A percentile compares a stretch with the other conserved stretches of the same genome.
Evolutionary conservation across 2,329 filamentous ascomycete genomes (phyloP).

Genomic region (Phaeosphaeria sp.): DNA sequence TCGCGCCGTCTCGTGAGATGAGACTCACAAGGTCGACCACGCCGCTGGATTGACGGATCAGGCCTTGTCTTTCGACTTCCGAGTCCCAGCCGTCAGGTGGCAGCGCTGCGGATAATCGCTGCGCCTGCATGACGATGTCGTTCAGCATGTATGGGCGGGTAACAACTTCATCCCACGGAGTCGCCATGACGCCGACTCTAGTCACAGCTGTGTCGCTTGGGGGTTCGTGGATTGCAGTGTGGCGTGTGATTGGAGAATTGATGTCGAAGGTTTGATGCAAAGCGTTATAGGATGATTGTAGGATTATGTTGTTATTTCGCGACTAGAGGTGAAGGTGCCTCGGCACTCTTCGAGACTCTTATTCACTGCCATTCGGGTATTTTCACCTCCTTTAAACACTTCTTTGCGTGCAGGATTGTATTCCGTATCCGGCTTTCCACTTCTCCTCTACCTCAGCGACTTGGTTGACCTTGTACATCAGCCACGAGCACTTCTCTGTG

Average conservation of each 20-base stretch:
- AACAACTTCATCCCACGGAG: not conserved
- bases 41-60: conserved; percentile 14
- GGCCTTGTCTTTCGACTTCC: not conserved
- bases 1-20: not conserved
- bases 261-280: not conserved
- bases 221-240: not conserved
- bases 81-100: conserved; percentile 23
- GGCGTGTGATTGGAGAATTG: not conserved
- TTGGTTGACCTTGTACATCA: not conserved
- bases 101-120: conserved; percentile 18
- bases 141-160: conserved; percentile 22
- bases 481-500: not conserved
- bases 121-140: conserved; percentile 16
- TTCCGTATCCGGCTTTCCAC: too few relatives aligned
- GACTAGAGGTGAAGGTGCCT: not conserved
- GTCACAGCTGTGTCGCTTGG: not conserved
- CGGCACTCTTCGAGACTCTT: not conserved
- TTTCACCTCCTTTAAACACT: not conserved
- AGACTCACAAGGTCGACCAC: conserved; percentile 10
- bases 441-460: not conserved
- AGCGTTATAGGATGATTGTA: not conserved
- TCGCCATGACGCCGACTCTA: not conserved
- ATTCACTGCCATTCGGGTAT: not conserved
- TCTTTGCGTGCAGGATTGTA: too few relatives aligned
- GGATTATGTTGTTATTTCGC: not conserved